phyloP scores from a whole-genome alignment of 179 eudicot genomes.

The Nepenthes alata region DNA sequence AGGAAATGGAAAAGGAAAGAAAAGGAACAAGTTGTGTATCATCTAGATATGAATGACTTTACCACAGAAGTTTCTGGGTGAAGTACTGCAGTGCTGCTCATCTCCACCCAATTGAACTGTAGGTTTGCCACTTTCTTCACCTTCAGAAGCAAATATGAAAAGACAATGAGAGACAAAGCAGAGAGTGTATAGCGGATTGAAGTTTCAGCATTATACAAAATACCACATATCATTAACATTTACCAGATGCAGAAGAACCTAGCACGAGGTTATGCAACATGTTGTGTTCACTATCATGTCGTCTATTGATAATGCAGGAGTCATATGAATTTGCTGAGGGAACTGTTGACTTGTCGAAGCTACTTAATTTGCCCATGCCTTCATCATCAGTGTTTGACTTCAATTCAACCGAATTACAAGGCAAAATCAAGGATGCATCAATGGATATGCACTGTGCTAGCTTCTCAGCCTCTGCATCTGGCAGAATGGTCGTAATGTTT shows the following conservation, averaged over 20 bases:
- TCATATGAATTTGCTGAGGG: slow-evolving; percentile 16
- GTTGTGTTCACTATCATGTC: slow-evolving; percentile 21
- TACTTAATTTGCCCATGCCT: slow-evolving; percentile 8
- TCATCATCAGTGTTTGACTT: slow-evolving; percentile 14
- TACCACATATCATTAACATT: neutral
- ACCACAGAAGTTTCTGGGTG: slow-evolving; percentile 12
- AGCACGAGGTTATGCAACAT: slow-evolving; percentile 22
- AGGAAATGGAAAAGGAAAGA: slow-evolving; percentile 1
- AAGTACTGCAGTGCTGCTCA: slow-evolving; percentile 19
- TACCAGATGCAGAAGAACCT: slow-evolving; percentile 30
- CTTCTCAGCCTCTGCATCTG: slow-evolving; percentile 15
- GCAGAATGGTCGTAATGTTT: slow-evolving; percentile 11
- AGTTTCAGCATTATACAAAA: neutral
- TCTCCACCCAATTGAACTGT: slow-evolving; percentile 16
- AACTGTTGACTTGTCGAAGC: slow-evolving; percentile 8
- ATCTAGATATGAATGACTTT: neutral
- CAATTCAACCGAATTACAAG: slow-evolving; percentile 10
- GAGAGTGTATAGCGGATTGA: no score
- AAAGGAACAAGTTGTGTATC: neutral
- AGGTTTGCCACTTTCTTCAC: slow-evolving; percentile 17
- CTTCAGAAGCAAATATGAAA: slow-evolving; percentile 12
- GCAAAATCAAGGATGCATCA: slow-evolving; percentile 10
- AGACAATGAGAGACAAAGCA: neutral
- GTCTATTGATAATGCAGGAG: slow-evolving; percentile 13
- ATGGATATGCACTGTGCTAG: slow-evolving; percentile 9